Evolutionary conservation across 805 yeast genomes (phyloP), one percentile per base, ranked within the genome.

Genomic region (Metschnikowia koreensis): DNA sequence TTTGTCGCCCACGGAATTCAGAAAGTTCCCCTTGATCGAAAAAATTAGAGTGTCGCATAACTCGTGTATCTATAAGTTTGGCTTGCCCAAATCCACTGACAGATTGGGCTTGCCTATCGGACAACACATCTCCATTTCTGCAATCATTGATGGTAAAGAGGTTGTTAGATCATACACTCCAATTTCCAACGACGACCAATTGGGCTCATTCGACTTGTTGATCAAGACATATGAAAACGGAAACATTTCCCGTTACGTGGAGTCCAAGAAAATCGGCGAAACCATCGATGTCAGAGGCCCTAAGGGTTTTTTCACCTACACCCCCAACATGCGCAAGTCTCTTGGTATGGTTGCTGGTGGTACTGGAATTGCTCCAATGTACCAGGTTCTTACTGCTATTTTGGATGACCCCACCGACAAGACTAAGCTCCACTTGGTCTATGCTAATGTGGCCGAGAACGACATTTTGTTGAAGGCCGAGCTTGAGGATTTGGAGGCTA

Each of bases 301-400:
- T 61, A 89, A 88, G 72, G 97, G 98, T 7, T 82, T 82, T 63
- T 90, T 88, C 77, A 80, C 83, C 55, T 92, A 92, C 73, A 76
- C 82, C 48, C 90, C 96, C 60, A 89, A 88, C 71, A 83, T 86
- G 84, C 84, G 81, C 51, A 74, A 78, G 52, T 78, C 80, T 54
- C 77, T 92, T 53, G 90, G 87, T 49, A 92, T 92, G 97, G 84
- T 93, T 59, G 96, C 97, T 40, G 97, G 97, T 60, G 98, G 97
- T 64, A 89, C 97, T 38, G 97, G 97, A 68, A 87, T 91, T 63
- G 87, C 97, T 7, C 97, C 97, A 67, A 91, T 91, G 97, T 89
- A 83, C 71, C 97, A 91, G 75, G 85, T 91, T 60, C 83, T 92
- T 60, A 87, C 88, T 60, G 88, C 96, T 12, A 85, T 92, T 59